phyloP scores from a whole-genome alignment of 176 grass and related monocot species.

The Aegilops tauschii region DNA sequence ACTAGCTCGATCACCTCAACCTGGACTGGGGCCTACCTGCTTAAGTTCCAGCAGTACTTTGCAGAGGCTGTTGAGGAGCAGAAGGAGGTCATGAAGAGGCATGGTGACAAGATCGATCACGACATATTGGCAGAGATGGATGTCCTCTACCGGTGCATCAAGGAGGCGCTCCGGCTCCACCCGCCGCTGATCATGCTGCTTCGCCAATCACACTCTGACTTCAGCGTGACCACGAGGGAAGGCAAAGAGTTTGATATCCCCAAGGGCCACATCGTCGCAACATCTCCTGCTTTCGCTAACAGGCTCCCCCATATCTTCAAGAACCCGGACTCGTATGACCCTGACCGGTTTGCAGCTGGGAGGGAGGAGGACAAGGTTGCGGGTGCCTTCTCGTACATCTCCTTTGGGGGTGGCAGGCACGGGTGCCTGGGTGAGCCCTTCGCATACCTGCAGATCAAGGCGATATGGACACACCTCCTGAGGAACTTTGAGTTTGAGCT shows the following conservation, averaged over 20 bases:
- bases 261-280: constrained; percentile 93
- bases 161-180: constrained; percentile 91
- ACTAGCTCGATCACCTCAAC: constrained; percentile 97
- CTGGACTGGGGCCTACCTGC: constrained; percentile 93
- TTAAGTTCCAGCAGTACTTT: constrained; percentile 69
- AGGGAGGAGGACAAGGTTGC: constrained; percentile 93
- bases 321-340: constrained; percentile 78
- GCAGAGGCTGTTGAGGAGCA: constrained; percentile 72
- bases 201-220: constrained; percentile 77
- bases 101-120: constrained; percentile 78
- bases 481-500: constrained; percentile 97
- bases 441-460: constrained; percentile 95
- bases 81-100: constrained; percentile 76
- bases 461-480: constrained; percentile 83
- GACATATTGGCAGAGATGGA: constrained; percentile 98
- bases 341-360: constrained; percentile 63
- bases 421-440: constrained; percentile 95
- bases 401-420: constrained; percentile 84
- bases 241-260: constrained; percentile 85
- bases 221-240: constrained; percentile 77
- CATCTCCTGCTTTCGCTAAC: constrained; percentile 87
- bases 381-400: constrained; percentile 90
- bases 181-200: constrained; percentile 92
- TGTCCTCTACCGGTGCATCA: constrained; percentile 91
- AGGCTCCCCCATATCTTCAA: constrained; percentile 83